These are phyloP conservation scores for Bretschneidera sinensis DNA, from an alignment of 345 rosid genomes.

Conservation along the genomic window DNA sequence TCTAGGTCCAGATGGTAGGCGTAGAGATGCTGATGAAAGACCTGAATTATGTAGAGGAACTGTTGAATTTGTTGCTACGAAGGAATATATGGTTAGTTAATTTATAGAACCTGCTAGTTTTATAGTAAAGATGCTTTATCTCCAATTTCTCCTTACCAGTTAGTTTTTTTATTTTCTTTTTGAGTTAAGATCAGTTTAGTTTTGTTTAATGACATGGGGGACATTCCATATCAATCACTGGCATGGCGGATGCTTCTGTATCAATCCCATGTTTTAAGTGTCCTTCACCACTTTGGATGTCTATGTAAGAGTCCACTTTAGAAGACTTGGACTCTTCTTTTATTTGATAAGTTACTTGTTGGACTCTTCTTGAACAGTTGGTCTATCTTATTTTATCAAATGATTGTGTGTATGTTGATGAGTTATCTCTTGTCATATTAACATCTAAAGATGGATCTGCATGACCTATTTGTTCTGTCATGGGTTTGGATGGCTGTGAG, in stretches of 20 bases:
- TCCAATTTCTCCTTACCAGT: constrained; percentile 37
- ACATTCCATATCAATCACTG: neutral
- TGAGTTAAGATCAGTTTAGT: neutral
- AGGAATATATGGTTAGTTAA: too few species aligned
- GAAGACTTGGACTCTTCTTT: neutral
- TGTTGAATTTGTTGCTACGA: too few species aligned
- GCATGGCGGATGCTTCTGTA: neutral
- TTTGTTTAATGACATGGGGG: constrained; percentile 4
- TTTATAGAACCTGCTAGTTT: constrained; percentile 91
- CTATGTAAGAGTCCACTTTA: constrained; percentile 3
- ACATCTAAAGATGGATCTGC: too few species aligned
- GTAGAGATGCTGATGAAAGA: too few species aligned
- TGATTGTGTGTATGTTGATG: neutral
- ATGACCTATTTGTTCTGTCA: neutral
- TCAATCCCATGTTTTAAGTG: neutral
- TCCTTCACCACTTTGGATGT: neutral
- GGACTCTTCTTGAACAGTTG: too few species aligned
- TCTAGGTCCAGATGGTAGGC: too few species aligned
- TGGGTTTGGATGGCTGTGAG: too few species aligned
- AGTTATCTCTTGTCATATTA: neutral
- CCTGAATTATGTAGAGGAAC: too few species aligned
- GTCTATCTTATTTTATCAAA: neutral
- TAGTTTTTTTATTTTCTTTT: neutral
- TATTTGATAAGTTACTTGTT: too few species aligned
- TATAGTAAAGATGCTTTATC: constrained; percentile 87